Percentiles rank a stretch among this genome's conserved stretches.
These are phyloP conservation scores for Penicillium sclerotigenum DNA, from an alignment of 2,329 filamentous ascomycete genomes.

Conservation along the genomic window DNA sequence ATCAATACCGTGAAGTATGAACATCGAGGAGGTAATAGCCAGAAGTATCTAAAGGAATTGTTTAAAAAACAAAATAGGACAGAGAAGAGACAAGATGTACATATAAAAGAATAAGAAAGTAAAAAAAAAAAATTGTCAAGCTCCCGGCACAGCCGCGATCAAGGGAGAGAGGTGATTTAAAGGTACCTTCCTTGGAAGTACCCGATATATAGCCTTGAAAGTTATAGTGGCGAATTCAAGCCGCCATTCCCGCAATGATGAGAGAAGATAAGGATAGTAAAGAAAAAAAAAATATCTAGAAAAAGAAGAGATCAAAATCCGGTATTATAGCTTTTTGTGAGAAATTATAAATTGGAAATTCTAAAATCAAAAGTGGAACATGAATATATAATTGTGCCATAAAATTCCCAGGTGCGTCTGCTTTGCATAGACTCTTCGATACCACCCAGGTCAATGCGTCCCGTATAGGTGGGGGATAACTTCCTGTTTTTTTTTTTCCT, in stretches of 20 bases:
- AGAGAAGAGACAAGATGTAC: conserved; percentile 4
- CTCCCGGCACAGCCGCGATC: conserved; percentile 3
- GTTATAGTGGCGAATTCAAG: conserved; percentile 8
- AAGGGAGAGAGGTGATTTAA: not conserved
- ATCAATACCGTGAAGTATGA: conserved; percentile 8
- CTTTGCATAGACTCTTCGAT: conserved; percentile 22
- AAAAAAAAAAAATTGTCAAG: not conserved
- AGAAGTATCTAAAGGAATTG: not conserved
- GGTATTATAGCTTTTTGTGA: conserved; percentile 4
- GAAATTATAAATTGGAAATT: not conserved
- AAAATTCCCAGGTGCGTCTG: conserved; percentile 14
- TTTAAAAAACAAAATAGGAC: not conserved
- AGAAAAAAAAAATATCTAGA: not conserved
- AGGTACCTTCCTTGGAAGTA: conserved; percentile 1
- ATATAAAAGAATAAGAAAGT: not conserved
- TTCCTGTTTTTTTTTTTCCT: not conserved
- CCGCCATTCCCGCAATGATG: conserved; percentile 8
- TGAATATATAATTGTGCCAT: not conserved
- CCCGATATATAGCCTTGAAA: conserved; percentile 1
- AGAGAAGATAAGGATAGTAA: conserved; percentile 8
- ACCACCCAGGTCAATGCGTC: conserved; percentile 21
- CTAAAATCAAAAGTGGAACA: not conserved
- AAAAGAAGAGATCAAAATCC: conserved; percentile 1
- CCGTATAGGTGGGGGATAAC: conserved; percentile 13
- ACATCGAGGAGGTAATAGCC: not conserved